Evolutionary conservation across 1,139 yeast species (phyloP), one percentile per base, ranked within the genome.

Genomic region (Ogataea hybrid): DNA sequence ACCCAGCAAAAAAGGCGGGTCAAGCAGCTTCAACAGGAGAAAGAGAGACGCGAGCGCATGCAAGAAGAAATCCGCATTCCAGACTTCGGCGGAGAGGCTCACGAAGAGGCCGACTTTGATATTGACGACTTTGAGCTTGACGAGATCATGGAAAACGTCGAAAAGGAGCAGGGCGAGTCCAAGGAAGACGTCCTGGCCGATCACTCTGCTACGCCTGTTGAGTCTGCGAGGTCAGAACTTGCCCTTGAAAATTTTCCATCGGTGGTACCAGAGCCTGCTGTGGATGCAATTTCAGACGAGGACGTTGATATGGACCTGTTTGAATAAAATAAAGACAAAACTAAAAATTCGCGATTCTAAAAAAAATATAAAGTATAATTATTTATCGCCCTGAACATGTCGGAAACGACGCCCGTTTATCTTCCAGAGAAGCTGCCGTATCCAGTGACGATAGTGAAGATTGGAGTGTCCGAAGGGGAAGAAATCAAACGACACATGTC

Each of bases 371-470:
- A 11, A 25, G 20, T 28, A 21, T 25, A 15, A 11, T 25, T 27
- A 16, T 34, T 25, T 28, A 7, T 12, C 27, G 32, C 20, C 17
- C 32, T 18, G 9, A n/a, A 10, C 15, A 23, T 59, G 62, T 42
- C 53, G 6, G 65, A 62, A 17, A 35, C 47, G n/a, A 67, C 71
- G 8, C 56, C 59, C 16, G 51, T 70, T 20, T 51, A 50, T 31
- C 55, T 75, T 28, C 88, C 90, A 21, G 62, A 67, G 40, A 77
- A 83, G 41, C 75, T 81, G 17, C 80, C 83, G 18, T 84, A 73
- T 57, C 94, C 94, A 2, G 78, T 84, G 32, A 79, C 79, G n/a
- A 68, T 84, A 21, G 69, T 81, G 18, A 69, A 77, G 21, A 64
- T 83, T 11, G 59, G 70, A 30, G 71, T 70, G 42, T 52, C 57